phyloP scores from a whole-genome alignment of 2,329 filamentous ascomycete species.

The Alternaria sp. region DNA sequence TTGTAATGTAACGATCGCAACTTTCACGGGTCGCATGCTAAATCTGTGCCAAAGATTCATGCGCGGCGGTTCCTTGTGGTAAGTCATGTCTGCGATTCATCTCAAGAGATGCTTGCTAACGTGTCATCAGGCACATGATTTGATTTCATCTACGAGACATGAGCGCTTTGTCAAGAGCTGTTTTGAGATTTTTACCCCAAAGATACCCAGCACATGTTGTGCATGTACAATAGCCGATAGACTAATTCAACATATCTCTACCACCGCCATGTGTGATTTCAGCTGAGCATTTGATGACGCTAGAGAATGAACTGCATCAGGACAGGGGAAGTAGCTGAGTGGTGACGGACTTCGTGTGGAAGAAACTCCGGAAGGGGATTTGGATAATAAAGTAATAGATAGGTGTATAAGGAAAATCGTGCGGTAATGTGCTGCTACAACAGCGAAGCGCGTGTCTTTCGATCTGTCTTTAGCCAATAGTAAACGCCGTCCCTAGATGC shows the following conservation, averaged over 20 bases:
- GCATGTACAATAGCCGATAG: not conserved
- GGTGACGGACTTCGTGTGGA: not conserved
- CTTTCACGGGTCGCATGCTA: not conserved
- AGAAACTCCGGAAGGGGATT: not conserved
- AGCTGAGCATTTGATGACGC: not conserved
- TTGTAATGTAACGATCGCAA: slow-evolving; percentile 59
- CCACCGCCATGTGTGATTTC: not conserved
- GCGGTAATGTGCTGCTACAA: slow-evolving; percentile 3
- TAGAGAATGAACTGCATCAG: not conserved
- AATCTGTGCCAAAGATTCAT: slow-evolving; percentile 17
- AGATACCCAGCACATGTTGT: slow-evolving; percentile 1
- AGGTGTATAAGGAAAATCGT: slow-evolving; percentile 4
- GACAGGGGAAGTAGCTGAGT: not conserved
- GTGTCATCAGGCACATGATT: not conserved
- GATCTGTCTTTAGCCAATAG: not conserved
- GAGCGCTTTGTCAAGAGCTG: not conserved
- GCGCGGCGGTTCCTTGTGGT: slow-evolving; percentile 23
- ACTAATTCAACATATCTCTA: not conserved
- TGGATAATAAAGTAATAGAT: not conserved
- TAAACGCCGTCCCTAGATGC: slow-evolving; percentile 10
- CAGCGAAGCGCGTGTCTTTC: not conserved
- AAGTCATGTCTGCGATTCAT: not conserved
- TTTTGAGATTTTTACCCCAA: not conserved
- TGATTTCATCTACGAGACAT: not conserved
- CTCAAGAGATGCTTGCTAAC: not conserved